Evolutionary conservation across 345 rosid genomes (phyloP), one percentile per base, ranked within the genome.

Genomic region (Physaria fendleri): DNA sequence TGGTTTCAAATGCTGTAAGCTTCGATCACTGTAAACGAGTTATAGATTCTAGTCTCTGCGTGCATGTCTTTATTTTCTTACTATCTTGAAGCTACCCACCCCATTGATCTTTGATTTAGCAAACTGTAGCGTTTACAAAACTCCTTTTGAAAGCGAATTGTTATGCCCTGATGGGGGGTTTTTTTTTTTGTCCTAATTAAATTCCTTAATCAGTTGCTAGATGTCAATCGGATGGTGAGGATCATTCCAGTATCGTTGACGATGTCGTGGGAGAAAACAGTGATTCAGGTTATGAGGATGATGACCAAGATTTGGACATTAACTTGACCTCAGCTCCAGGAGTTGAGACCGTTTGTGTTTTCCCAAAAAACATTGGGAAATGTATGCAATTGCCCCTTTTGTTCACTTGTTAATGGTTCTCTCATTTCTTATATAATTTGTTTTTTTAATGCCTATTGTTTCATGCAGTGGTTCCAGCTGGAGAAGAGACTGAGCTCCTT

Each of bases 401-500:
- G 11, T n/a, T n/a, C 23, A 8, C 13, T 28, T 41, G 4, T 38
- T 8, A 4, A 55, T 20, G 23, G n/a, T n/a, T n/a, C n/a, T n/a
- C n/a, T n/a, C 11, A 11, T 35, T 34, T 35, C n/a, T 3, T n/a
- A 2, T 23, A 40, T 38, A n/a, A 48, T 5, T 42, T 13, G 17
- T 44, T 1, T 5, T 33, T 43, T 46, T 35, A 46, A 29, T 32
- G 47, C 22, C n/a, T 35, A 12, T 24, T 61, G 20, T 5, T 64
- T 47, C 47, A 25, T 50, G 74, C 85, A 94, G 99, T 82, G 77
- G 83, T 94, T 60, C 62, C 78, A 20, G 90, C 96, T 41, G 99
- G 97, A 49, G 93, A 87, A 76, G 95, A 87, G 66, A 69, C 89
- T 50, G 95, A 87, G 69, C 72, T 94, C 28, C 83, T 90, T 33